These are phyloP conservation scores for Apiospora phragmitis DNA, from an alignment of 2,329 filamentous ascomycete species.

Conservation along the genomic window DNA sequence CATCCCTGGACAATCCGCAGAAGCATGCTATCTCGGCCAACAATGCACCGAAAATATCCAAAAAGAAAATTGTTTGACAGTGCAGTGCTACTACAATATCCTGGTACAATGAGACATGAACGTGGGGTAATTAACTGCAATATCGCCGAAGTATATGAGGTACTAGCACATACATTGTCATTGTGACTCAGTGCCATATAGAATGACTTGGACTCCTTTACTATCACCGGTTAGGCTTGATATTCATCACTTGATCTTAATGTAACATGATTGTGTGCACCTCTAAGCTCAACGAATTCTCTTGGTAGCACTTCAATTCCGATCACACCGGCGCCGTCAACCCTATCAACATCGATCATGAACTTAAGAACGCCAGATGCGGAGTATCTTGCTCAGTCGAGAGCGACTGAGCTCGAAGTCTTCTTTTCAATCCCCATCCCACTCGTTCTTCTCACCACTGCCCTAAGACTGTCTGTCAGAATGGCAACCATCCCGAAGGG, in stretches of 20 bases:
- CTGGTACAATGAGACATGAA: not conserved
- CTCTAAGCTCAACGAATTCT: no score
- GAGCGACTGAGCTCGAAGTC: constrained; percentile 18
- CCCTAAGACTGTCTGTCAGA: constrained; percentile 24
- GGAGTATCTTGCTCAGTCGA: constrained; percentile 26
- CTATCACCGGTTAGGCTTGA: not conserved
- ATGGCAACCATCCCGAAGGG: constrained; percentile 19
- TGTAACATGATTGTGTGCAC: not conserved
- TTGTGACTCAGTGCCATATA: not conserved
- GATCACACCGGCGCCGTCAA: no score
- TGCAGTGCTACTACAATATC: not conserved
- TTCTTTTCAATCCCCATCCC: constrained; percentile 27
- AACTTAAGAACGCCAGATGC: not conserved
- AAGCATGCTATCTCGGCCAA: no score
- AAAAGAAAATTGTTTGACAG: no score
- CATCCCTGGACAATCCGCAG: no score
- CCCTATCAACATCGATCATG: not conserved
- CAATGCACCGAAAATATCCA: no score
- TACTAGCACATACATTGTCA: not conserved
- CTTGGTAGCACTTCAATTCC: not conserved
- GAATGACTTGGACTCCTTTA: not conserved
- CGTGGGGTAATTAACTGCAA: no score
- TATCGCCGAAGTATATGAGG: not conserved
- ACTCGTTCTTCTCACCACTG: constrained; percentile 26
- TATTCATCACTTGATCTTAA: not conserved